These are phyloP conservation scores for Pyrus hybrid DNA, from an alignment of 331 rosid species.

Conservation along the genomic window DNA sequence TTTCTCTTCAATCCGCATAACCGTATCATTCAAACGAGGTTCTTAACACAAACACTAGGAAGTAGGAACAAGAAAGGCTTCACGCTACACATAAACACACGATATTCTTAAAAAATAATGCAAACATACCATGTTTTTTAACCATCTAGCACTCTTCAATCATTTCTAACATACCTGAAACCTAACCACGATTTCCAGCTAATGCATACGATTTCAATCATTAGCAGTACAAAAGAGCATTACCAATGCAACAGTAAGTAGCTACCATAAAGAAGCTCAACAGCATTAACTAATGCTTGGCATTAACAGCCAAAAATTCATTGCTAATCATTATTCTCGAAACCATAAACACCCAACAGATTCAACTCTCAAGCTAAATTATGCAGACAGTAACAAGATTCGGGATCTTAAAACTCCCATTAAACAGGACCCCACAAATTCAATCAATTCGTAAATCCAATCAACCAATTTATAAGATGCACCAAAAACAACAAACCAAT, in stretches of 20 bases:
- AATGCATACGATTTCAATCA: too few relatives aligned
- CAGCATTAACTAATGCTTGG: neutral
- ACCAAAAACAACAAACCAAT: neutral
- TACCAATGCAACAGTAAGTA: neutral
- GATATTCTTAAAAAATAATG: neutral
- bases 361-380: too few relatives aligned
- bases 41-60: neutral
- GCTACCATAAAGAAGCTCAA: conserved; percentile 12
- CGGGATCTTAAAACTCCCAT: too few relatives aligned
- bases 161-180: too few relatives aligned
- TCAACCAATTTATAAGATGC: neutral
- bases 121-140: too few relatives aligned
- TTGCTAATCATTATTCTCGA: too few relatives aligned
- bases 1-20: conserved; percentile 7
- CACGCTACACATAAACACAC: neutral
- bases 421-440: neutral
- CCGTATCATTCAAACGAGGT: conserved; percentile 2
- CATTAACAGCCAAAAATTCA: too few relatives aligned
- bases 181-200: too few relatives aligned
- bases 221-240: neutral
- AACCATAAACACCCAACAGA: too few relatives aligned
- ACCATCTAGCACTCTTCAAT: too few relatives aligned
- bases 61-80: neutral
- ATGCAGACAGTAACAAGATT: too few relatives aligned
- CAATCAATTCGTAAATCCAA: neutral